Evolutionary conservation across 176 grass and related monocot species (phyloP), one percentile per base, ranked within the genome.

Genomic region (Bolboschoenus planiculmis): DNA sequence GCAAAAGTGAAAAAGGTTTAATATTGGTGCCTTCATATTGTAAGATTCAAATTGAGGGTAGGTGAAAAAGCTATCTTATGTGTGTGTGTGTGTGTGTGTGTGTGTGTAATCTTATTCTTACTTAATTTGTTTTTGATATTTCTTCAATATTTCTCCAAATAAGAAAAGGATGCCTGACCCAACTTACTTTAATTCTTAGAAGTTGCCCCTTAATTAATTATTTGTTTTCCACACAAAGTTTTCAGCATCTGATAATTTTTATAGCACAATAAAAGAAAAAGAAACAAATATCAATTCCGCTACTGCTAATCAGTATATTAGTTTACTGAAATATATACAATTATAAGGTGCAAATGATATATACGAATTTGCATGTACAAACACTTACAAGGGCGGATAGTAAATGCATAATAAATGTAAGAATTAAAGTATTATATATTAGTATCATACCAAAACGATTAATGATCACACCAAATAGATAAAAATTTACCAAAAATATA

Each of bases 131-230:
- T 51, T 51, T 75, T 47, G 20, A 50, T 75, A 51, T 76, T 71
- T 76, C 21, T 75, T 75, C 43, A 13, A 15, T 51, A 16, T 48
- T 27, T 76, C 14, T 76, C 23, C 10, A 31, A 48, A 40, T 48
- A 48, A 76, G 71, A 75, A 42, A 75, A 50, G 4, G 43, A 75
- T 75, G 71, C 23, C 13, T 75, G 70, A 75, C 70, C 71, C 40
- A 75, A 75, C 64, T 48, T 30, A 10, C 24, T 48, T 75, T 51
- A 3, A 4, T 34, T 43, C 15, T 39, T 40, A 10, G 3, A 46
- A 26, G 23, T 14, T 74, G 71, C 35, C 18, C 7, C 15, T 68
- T n/a, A 18, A 14, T 60, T 10, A 50, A 0, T 50, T 26, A 26
- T 15, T 29, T 46, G 1, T 72, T 75, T 75, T 13, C 4, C 71